These are phyloP conservation scores for Talaromyces proteolyticus DNA, from an alignment of 495 filamentous ascomycete species.

Conservation along the genomic window DNA sequence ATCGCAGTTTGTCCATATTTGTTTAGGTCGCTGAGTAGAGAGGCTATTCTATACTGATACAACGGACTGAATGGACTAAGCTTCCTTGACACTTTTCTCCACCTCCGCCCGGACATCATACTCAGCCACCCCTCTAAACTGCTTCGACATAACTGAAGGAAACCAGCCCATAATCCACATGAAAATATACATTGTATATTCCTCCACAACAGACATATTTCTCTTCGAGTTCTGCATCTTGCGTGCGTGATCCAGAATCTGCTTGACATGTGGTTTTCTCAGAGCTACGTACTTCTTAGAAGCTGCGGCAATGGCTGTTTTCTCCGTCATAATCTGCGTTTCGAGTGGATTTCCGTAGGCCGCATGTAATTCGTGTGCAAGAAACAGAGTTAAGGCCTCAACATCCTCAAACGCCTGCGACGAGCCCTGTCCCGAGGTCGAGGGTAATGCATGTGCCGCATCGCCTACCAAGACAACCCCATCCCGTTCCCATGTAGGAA, in stretches of 20 bases:
- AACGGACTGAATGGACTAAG: too few relatives aligned
- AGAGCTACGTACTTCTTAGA: conserved; percentile 22
- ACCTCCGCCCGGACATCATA: conserved; percentile 3
- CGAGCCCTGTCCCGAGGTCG: conserved; percentile 40
- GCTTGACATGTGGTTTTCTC: conserved; percentile 22
- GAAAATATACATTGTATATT: conserved; percentile 27
- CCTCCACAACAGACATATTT: conserved; percentile 21
- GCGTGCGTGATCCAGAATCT: conserved; percentile 21
- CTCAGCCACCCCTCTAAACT: background rate
- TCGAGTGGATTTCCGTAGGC: conserved; percentile 1
- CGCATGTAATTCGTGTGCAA: conserved; percentile 19
- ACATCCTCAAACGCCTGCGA: conserved; percentile 44
- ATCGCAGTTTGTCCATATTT: background rate
- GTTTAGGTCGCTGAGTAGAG: too few relatives aligned
- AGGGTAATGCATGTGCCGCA: conserved; percentile 43
- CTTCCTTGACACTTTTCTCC: background rate
- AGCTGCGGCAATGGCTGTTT: conserved; percentile 15
- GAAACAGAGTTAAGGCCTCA: conserved; percentile 28
- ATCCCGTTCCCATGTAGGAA: conserved; percentile 40
- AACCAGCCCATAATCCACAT: conserved; percentile 26
- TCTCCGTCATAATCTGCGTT: conserved; percentile 2
- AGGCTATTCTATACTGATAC: too few relatives aligned
- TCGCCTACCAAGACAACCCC: conserved; percentile 35
- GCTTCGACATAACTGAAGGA: conserved; percentile 3
- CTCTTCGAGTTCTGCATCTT: conserved; percentile 24